Conservation (phyloP, 2,329 filamentous ascomycete species). For the Annulohypoxylon truncatum region DNA sequence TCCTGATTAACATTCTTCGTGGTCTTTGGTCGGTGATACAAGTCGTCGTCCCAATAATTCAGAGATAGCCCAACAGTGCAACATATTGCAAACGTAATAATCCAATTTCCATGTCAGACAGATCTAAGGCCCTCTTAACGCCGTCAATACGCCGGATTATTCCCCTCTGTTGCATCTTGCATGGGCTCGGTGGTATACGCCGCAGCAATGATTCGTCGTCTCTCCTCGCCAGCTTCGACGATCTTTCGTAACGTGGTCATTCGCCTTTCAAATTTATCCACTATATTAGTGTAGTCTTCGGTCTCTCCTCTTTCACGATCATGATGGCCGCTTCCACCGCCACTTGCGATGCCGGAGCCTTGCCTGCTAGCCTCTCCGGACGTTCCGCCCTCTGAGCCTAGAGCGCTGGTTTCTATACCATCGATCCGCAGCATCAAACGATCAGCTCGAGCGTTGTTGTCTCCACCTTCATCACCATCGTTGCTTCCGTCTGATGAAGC, state of each 20-base stretch:
- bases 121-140: not conserved
- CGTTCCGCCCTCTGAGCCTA: conserved; percentile 53
- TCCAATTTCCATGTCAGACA: conserved; percentile 9
- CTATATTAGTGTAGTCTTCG: conserved; percentile 63
- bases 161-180: conserved; percentile 6
- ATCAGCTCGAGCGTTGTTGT: conserved; percentile 49
- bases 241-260: conserved; percentile 67
- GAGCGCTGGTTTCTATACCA: conserved; percentile 58
- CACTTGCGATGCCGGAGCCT: conserved; percentile 48
- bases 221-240: conserved; percentile 63
- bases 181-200: conserved; percentile 15
- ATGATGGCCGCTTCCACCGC: conserved; percentile 47
- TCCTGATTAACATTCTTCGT: conserved; percentile 33
- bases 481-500: conserved; percentile 48
- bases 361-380: conserved; percentile 45
- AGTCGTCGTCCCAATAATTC: conserved; percentile 18
- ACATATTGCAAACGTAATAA: not conserved
- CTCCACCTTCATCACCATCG: conserved; percentile 50
- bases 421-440: conserved; percentile 72
- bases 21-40: conserved; percentile 7
- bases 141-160: conserved; percentile 4
- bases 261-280: conserved; percentile 68
- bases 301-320: conserved; percentile 43
- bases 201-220: conserved; percentile 51
- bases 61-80: conserved; percentile 4